These are phyloP conservation scores for Nitzschia palea DNA, from an alignment of 108 stramenopile species.

Conservation along the genomic window DNA sequence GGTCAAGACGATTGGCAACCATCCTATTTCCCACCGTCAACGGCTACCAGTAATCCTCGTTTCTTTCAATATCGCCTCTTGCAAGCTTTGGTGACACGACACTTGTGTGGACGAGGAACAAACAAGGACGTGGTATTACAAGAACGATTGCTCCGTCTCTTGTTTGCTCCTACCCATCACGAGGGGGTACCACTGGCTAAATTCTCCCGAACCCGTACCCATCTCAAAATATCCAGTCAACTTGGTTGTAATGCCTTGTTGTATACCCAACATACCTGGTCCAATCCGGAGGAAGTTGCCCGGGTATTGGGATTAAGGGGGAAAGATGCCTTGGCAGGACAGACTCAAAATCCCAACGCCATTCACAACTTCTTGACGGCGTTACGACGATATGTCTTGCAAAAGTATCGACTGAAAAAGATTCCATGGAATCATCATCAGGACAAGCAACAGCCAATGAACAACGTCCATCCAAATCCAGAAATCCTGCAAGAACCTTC, in stretches of 20 bases:
- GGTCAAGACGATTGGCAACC: not conserved
- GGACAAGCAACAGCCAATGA: no score
- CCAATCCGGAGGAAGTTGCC: constrained; percentile 15
- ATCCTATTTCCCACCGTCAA: not conserved
- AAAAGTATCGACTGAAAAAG: not conserved
- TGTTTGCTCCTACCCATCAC: constrained; percentile 7
- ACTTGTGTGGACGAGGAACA: constrained; percentile 7
- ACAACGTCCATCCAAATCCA: no score
- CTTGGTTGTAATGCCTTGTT: constrained; percentile 17
- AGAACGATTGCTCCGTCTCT: constrained; percentile 21
- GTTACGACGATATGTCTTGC: not conserved
- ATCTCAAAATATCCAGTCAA: constrained; percentile 4
- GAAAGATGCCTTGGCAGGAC: not conserved
- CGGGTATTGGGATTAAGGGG: constrained; percentile 8
- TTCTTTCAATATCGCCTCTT: constrained; percentile 10
- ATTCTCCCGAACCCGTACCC: not conserved
- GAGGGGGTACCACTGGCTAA: not conserved
- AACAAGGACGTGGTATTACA: not conserved
- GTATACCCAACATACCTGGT: constrained; percentile 25
- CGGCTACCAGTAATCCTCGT: not conserved
- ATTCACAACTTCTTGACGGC: not conserved
- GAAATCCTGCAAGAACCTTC: no score
- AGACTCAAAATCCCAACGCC: not conserved
- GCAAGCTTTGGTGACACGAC: constrained; percentile 7
- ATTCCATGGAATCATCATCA: not conserved